phyloP scores from a whole-genome alignment of 306 rosid species.

The Trifolium dubium region DNA sequence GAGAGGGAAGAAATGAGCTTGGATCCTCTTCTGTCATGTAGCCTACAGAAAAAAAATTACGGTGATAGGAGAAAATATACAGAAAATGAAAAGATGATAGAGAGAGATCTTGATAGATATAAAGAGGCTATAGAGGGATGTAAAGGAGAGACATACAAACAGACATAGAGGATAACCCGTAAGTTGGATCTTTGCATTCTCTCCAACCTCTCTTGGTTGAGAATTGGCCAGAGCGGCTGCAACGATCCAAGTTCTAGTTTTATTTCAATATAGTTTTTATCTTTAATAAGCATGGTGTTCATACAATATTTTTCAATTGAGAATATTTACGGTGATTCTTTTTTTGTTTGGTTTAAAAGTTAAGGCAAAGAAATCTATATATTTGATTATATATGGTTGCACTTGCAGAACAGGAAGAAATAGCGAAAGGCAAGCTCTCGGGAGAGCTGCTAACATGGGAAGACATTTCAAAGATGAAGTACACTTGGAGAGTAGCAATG shows the following conservation, averaged over 20 bases:
- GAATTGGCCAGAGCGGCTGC: no score
- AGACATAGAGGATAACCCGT: no score
- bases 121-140: no score
- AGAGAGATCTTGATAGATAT: background rate
- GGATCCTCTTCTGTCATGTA: background rate
- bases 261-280: background rate
- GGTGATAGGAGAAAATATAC: background rate
- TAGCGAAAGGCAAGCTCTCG: conserved; percentile 55
- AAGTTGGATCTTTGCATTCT: no score
- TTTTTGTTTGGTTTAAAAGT: background rate
- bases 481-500: conserved; percentile 80
- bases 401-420: conserved; percentile 74
- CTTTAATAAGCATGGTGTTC: background rate
- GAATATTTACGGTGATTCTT: background rate
- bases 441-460: conserved; percentile 73
- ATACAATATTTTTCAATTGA: background rate
- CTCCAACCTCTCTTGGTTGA: no score
- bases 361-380: background rate
- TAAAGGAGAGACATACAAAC: no score
- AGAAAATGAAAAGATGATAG: background rate
- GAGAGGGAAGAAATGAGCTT: background rate
- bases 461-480: conserved; percentile 84
- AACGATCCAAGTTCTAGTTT: background rate
- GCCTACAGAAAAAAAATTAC: background rate
- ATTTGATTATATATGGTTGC: conserved; percentile 35